A percentile compares a stretch with the other conserved stretches of the same genome.
Conservation (phyloP, 75 land plant species). For the Isoetes taiwanensis region DNA sequence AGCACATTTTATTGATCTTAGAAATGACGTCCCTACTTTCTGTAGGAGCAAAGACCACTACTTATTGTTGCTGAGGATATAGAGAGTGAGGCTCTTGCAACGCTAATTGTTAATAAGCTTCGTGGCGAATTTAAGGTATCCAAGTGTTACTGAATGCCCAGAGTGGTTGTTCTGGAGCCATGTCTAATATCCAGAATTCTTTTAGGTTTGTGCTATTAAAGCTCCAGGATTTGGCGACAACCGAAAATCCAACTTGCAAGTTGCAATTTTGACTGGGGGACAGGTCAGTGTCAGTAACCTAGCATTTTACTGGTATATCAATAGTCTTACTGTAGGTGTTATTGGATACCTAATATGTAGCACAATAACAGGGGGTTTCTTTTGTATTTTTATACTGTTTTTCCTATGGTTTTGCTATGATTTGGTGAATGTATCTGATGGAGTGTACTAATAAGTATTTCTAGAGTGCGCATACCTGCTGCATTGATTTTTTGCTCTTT, state of each 20-base stretch:
- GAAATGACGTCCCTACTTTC: background rate
- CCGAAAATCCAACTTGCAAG: background rate
- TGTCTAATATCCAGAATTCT: background rate
- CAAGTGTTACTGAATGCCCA: background rate
- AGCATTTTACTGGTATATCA: too few relatives aligned
- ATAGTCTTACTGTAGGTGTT: too few relatives aligned
- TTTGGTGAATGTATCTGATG: too few relatives aligned
- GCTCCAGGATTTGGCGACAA: slow-evolving; percentile 6
- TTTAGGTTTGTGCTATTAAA: slow-evolving; percentile 1
- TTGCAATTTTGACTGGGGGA: background rate
- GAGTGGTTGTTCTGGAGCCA: background rate
- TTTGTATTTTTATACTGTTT: too few relatives aligned
- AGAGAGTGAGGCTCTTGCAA: background rate
- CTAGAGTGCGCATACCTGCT: too few relatives aligned
- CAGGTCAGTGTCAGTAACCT: too few relatives aligned
- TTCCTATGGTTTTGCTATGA: too few relatives aligned
- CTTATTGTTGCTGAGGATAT: slow-evolving; percentile 6
- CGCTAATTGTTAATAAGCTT: background rate
- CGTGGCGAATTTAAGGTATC: background rate
- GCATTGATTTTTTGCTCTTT: too few relatives aligned
- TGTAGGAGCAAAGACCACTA: background rate
- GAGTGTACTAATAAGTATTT: too few relatives aligned
- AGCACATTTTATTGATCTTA: background rate
- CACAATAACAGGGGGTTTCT: too few relatives aligned
- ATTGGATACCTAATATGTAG: too few relatives aligned